Base-by-base conservation (phyloP, 768 basidiomycete genomes). In the Mycena capillaripes region DNA sequence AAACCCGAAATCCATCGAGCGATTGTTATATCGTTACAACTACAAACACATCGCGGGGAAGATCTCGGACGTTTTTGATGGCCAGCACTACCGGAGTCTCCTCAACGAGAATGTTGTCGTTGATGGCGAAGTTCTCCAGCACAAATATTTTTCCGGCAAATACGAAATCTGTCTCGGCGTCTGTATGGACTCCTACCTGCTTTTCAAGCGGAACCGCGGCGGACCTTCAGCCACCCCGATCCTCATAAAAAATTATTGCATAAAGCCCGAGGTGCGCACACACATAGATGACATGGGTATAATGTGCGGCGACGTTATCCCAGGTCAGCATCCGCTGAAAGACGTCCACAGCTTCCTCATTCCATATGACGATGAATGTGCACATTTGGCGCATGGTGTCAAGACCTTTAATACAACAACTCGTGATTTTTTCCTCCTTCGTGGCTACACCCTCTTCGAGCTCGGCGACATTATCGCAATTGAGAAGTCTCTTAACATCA, bases 161-260 rank as follows among this genome's bases (percentile, higher is more conserved):
- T 78, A 76, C 8, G 87, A n/a, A n/a, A n/a, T n/a, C n/a, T n/a
- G n/a, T n/a, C n/a, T n/a, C n/a, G n/a, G n/a, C n/a, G n/a, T n/a
- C n/a, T n/a, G n/a, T n/a, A n/a, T n/a, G n/a, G n/a, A n/a, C n/a
- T n/a, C n/a, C n/a, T n/a, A n/a, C n/a, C n/a, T n/a, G n/a, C n/a
- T n/a, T n/a, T n/a, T n/a, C n/a, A n/a, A n/a, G n/a, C n/a, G n/a
- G n/a, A n/a, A n/a, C n/a, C n/a, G n/a, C n/a, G n/a, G n/a, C n/a
- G n/a, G n/a, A n/a, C n/a, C n/a, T n/a, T n/a, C n/a, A 89, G 79
- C 79, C 12, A 88, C 85, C 79, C 88, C 86, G 0, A 67, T 89
- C 10, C 69, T 89, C 21, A 16, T 86, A 0, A 80, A 84, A 73
- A 87, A 87, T 69, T 81, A 78, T 74, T 86, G 85, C 56, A 73